Conservation (phyloP, 2,329 filamentous ascomycete species). For the Truncatella angustata region DNA sequence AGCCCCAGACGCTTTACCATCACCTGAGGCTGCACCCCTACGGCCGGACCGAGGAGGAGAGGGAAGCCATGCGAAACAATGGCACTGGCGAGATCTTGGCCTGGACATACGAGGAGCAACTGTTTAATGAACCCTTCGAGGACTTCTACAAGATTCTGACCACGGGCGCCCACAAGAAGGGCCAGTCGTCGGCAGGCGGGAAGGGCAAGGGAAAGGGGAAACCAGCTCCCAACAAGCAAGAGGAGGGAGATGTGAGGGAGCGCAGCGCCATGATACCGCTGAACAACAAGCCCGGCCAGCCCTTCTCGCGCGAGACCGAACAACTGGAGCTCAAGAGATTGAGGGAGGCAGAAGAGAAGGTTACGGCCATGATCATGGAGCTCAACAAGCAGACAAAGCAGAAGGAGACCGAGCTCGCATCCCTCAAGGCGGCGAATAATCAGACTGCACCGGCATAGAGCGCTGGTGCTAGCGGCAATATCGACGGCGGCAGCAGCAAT, state of each 20-base stretch:
- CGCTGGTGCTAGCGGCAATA: neutral
- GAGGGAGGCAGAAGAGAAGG: slow-evolving; percentile 61
- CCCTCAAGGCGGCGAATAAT: slow-evolving; percentile 56
- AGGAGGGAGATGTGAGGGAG: slow-evolving; percentile 44
- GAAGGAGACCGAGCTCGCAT: slow-evolving; percentile 61
- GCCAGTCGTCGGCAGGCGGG: slow-evolving; percentile 32
- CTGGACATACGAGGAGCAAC: slow-evolving; percentile 88
- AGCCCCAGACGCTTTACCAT: slow-evolving; percentile 94
- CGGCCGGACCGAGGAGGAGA: slow-evolving; percentile 75
- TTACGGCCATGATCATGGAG: slow-evolving; percentile 58
- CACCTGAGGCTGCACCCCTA: slow-evolving; percentile 89
- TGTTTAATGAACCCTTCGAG: slow-evolving; percentile 97
- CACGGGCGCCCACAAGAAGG: slow-evolving; percentile 59
- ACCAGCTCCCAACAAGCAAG: slow-evolving; percentile 24
- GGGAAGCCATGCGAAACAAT: slow-evolving; percentile 57
- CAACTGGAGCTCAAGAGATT: slow-evolving; percentile 59
- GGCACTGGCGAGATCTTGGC: slow-evolving; percentile 66
- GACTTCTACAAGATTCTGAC: slow-evolving; percentile 88
- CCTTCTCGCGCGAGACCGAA: slow-evolving; percentile 73
- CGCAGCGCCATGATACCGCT: slow-evolving; percentile 75
- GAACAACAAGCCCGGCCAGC: slow-evolving; percentile 62
- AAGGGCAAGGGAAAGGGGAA: slow-evolving; percentile 60
- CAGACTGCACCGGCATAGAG: slow-evolving; percentile 30
- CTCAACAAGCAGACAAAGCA: slow-evolving; percentile 60
- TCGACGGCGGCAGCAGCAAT: neutral